Evolutionary conservation across 129 eudicot genomes (phyloP), one percentile per base, ranked within the genome.

Genomic region (Escallonia herrerae): DNA sequence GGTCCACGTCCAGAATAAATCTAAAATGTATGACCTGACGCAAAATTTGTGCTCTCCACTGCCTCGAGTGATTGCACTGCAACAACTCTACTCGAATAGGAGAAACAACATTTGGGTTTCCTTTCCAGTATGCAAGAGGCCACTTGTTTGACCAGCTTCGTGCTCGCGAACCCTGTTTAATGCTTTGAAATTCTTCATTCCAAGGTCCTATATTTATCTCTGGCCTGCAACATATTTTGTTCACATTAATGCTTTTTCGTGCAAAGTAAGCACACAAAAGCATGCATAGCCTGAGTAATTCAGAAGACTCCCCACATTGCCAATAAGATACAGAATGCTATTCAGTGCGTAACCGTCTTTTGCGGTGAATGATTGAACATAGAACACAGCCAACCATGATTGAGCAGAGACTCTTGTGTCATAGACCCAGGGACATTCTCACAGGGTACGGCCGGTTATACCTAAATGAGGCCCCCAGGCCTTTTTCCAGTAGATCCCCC

Each of bases 71-170:
- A 48, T 90, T 90, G 65, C 95, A 90, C 37, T 73, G 48, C 8
- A 86, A 76, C 79, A 90, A 74, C 11, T 65, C 75, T 56, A 62
- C 52, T 55, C 97, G 86, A 69, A 74, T 43, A 40, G 85, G 82
- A 70, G 97, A 86, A 60, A 63, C 65, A 59, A 90, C 97, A 57
- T 86, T 87, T 5, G 97, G 97, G 69, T 90, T 86, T 60, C 97
- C 97, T 83, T 84, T 86, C 97, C 97, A 90, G 80, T 79, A 90
- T 6, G 97, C 97, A 45, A 71, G 44, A 47, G 95, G 95, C 46
- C 48, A 44, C 70, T 77, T 86, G 51, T 71, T 66, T 22, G 38
- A 40, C 97, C 97, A 90, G 54, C 83, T 84, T 80, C 60, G 77
- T 3, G 58, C 37, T 47, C 45, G 79, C 46, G 97, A 82, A 71